Evolutionary conservation across 768 basidiomycete genomes (phyloP), one percentile per base, ranked within the genome.

Genomic region (Naganishia vaughanmartiniae): DNA sequence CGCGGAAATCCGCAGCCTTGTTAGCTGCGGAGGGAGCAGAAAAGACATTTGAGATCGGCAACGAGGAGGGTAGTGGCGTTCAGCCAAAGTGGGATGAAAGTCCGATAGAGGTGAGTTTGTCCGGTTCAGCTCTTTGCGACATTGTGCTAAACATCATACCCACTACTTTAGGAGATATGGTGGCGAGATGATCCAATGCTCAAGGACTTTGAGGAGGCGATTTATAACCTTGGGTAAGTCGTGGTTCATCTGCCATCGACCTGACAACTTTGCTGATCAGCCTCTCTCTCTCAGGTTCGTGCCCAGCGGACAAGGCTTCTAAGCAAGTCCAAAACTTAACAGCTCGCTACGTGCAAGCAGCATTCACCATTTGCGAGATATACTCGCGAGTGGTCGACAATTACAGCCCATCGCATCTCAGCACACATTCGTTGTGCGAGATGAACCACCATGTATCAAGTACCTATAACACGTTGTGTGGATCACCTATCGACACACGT

Each of bases 231-330:
- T 26, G 60, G 78, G n/a, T 79, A 51, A 54, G 69, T 55, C 15
- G 24, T 21, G 10, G 12, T 19, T 17, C 9, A 4, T 26, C 10
- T 19, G 57, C 6, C 45, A 14, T 9, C 19, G 14, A 9, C 14
- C 1, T 17, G 21, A 17, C 9, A 31, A 57, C 36, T 15, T 1
- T 31, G 45, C n/a, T 48, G 26, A 28, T 39, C 26, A 28, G 6
- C 21, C 56, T 42, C n/a, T n/a, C n/a, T 57, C 31, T 17, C 17
- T 0, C 42, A 70, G 69, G 12, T 70, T 79, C 68, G 73, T 74
- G 31, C 78, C 78, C 28, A 72, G 70, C 39, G 78, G 78, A 31
- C 72, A 70, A 11, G 78, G 78, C 5, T 79, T 79, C 69, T 77
- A 36, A 51, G n/a, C n/a, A 45, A 55, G 54, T 4, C 30, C 48